phyloP scores from a whole-genome alignment of 2,329 filamentous ascomycete genomes.

The Botrytis deweyae region DNA sequence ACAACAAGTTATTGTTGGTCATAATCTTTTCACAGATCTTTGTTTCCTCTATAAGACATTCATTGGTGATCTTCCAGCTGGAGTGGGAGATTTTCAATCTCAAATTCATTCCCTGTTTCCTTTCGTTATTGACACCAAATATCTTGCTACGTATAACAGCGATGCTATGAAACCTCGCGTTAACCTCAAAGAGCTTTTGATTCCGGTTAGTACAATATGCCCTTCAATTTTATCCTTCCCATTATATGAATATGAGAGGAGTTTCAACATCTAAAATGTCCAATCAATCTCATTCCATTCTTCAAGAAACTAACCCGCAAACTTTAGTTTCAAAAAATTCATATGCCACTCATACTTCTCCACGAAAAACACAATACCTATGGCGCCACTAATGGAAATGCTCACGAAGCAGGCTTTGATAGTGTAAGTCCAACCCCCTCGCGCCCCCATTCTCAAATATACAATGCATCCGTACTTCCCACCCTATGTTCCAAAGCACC shows the following conservation, averaged over 20 bases:
- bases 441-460: no score
- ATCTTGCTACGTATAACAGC: conserved; percentile 46
- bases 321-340: conserved; percentile 40
- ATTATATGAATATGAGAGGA: background rate
- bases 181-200: conserved; percentile 49
- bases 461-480: no score
- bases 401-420: conserved; percentile 62
- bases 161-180: conserved; percentile 45
- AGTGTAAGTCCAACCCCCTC: conserved; percentile 40
- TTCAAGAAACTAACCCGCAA: background rate
- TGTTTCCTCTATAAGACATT: conserved; percentile 64
- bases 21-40: conserved; percentile 65
- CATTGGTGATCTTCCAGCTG: conserved; percentile 55
- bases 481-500: background rate
- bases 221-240: background rate
- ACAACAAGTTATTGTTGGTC: conserved; percentile 53
- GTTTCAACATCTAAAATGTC: background rate
- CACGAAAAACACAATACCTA: conserved; percentile 40
- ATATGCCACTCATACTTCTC: conserved; percentile 45
- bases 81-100: conserved; percentile 52
- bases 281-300: background rate
- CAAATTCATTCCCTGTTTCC: conserved; percentile 50
- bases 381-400: conserved; percentile 27
- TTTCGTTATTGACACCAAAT: conserved; percentile 60
- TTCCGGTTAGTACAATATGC: conserved; percentile 29